A percentile compares a stretch with the other conserved stretches of the same genome.
Conservation (phyloP, 1,284 basidiomycete species). For the Marasmius sp. region DNA sequence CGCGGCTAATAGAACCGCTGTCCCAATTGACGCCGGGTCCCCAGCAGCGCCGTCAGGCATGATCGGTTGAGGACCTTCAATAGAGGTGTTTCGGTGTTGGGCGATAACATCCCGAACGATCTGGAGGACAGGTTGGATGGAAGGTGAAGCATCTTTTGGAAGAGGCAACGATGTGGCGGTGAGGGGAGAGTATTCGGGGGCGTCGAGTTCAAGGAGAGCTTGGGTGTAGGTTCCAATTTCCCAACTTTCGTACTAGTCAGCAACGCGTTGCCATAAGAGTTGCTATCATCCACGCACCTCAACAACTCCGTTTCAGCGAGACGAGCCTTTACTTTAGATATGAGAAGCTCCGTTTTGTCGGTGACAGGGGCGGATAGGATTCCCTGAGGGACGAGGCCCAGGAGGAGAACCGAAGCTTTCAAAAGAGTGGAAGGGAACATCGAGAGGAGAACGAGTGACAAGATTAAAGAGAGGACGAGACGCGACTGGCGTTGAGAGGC, state of each 20-base stretch:
- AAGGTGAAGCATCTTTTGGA: not conserved
- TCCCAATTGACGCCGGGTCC: conserved; percentile 70
- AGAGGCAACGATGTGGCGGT: conserved; percentile 26
- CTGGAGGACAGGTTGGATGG: not conserved
- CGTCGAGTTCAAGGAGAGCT: conserved; percentile 69
- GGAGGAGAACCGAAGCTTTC: not conserved
- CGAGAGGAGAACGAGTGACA: not conserved
- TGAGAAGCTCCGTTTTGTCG: not conserved
- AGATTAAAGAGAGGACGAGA: not conserved
- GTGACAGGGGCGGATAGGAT: not conserved
- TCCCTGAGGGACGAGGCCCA: not conserved
- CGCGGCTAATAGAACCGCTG: conserved; percentile 61
- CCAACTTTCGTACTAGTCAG: conserved; percentile 56
- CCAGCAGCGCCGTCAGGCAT: conserved; percentile 53
- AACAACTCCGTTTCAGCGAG: not conserved
- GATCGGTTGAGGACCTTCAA: not conserved
- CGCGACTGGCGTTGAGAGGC: not conserved
- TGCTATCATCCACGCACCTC: not conserved
- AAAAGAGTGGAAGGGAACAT: not conserved
- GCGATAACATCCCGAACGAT: not conserved
- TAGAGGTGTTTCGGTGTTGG: not conserved
- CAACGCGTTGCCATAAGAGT: not conserved
- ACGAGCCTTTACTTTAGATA: not conserved
- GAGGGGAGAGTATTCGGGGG: conserved; percentile 65
- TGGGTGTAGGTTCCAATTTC: conserved; percentile 79